These are phyloP conservation scores for Penicillium pancosmium DNA, from an alignment of 495 filamentous ascomycete genomes.

Conservation along the genomic window DNA sequence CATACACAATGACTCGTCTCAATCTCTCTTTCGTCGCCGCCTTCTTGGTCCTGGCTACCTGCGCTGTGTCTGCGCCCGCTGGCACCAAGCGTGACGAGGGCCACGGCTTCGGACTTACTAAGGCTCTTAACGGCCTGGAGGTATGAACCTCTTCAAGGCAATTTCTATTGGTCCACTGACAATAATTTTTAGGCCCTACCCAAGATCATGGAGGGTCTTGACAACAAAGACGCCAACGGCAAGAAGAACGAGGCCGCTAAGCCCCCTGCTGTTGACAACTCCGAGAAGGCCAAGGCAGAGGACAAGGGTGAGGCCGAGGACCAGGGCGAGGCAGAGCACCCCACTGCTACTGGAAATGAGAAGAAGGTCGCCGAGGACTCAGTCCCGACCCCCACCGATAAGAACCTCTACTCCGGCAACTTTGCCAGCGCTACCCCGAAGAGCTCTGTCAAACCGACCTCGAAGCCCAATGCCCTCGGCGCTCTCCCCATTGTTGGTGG, in stretches of 20 bases:
- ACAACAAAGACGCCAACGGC: constrained; percentile 17
- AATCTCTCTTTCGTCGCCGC: background rate
- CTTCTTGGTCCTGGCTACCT: constrained; percentile 28
- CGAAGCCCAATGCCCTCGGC: constrained; percentile 29
- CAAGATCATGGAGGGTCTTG: constrained; percentile 23
- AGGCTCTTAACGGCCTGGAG: constrained; percentile 20
- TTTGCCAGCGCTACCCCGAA: constrained; percentile 30
- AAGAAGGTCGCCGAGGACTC: constrained; percentile 7
- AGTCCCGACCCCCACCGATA: constrained; percentile 19
- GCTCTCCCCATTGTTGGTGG: constrained; percentile 38
- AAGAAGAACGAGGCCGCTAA: constrained; percentile 16
- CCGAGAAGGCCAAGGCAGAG: constrained; percentile 12
- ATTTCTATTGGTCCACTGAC: background rate
- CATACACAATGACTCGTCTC: constrained; percentile 25
- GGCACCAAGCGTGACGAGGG: constrained; percentile 24
- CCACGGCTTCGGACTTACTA: constrained; percentile 14
- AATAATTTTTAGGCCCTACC: constrained; percentile 19
- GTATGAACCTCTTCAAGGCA: constrained; percentile 13
- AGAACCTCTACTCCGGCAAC: constrained; percentile 25
- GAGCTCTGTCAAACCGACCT: constrained; percentile 22
- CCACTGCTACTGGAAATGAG: constrained; percentile 10
- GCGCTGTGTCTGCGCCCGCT: constrained; percentile 34
- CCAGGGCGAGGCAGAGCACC: constrained; percentile 7
- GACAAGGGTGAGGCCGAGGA: constrained; percentile 11
- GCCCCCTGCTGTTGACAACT: background rate